These are phyloP conservation scores for Rhodocollybia butyracea DNA, from an alignment of 768 basidiomycete genomes.

Conservation along the genomic window DNA sequence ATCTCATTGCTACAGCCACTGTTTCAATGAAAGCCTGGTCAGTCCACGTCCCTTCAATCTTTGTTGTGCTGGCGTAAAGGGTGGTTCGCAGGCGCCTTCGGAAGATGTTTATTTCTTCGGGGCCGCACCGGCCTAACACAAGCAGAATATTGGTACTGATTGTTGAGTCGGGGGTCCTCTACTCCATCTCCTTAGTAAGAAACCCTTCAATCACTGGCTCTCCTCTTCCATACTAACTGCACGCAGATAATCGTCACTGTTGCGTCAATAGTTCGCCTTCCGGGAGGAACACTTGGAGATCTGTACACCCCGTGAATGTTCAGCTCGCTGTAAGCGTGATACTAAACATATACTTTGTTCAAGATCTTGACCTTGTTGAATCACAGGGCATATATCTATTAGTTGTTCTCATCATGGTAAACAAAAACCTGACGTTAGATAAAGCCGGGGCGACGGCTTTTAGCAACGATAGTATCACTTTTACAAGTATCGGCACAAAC, in stretches of 20 bases:
- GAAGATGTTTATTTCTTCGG: constrained; percentile 1
- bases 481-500: too few relatives aligned
- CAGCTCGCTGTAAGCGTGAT: constrained; percentile 12
- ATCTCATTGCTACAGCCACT: constrained; percentile 12
- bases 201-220: background rate
- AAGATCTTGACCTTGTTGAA: background rate
- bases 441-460: too few relatives aligned
- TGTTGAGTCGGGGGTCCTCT: constrained; percentile 9
- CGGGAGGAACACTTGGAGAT: constrained; percentile 14
- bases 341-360: too few relatives aligned
- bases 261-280: constrained; percentile 8
- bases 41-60: too few relatives aligned
- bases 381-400: constrained; percentile 11
- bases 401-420: constrained; percentile 7
- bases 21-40: constrained; percentile 12
- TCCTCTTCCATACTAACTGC: background rate
- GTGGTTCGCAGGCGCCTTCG: background rate
- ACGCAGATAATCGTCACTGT: constrained; percentile 8
- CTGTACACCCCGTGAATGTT: constrained; percentile 13
- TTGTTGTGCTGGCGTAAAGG: background rate
- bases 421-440: background rate
- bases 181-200: constrained; percentile 8
- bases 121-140: background rate
- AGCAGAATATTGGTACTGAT: constrained; percentile 6
- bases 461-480: too few relatives aligned